phyloP scores from a whole-genome alignment of 371 early-diverging fungal species.

The Mortierella sp. region DNA sequence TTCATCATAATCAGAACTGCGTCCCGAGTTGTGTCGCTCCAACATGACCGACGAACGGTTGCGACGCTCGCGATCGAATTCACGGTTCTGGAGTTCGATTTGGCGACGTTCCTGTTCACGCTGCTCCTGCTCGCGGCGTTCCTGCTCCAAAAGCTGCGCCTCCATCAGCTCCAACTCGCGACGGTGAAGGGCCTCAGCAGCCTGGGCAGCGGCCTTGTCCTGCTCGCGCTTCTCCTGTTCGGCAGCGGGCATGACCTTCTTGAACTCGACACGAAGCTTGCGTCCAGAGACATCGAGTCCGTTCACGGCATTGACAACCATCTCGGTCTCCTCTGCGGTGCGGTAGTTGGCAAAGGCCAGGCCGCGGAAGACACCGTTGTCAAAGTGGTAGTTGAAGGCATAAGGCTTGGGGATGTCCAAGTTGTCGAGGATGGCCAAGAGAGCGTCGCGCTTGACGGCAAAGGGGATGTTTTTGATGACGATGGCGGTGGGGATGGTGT shows the following conservation, averaged over 20 bases:
- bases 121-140: slow-evolving; percentile 61
- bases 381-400: slow-evolving; percentile 88
- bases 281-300: slow-evolving; percentile 81
- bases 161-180: slow-evolving; percentile 56
- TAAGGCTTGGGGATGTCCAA: slow-evolving; percentile 81
- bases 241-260: slow-evolving; percentile 73
- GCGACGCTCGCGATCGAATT: slow-evolving; percentile 46
- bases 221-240: slow-evolving; percentile 62
- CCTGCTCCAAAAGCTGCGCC: slow-evolving; percentile 59
- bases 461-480: slow-evolving; percentile 91
- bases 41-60: slow-evolving; percentile 43
- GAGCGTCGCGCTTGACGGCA: slow-evolving; percentile 81
- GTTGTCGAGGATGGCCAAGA: slow-evolving; percentile 73
- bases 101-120: slow-evolving; percentile 58
- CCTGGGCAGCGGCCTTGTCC: slow-evolving; percentile 58
- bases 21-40: slow-evolving; percentile 46
- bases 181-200: slow-evolving; percentile 46
- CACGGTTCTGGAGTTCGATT: slow-evolving; percentile 57
- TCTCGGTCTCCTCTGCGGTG: slow-evolving; percentile 80
- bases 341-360: slow-evolving; percentile 88
- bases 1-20: slow-evolving; percentile 45
- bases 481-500: slow-evolving; percentile 81
- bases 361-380: slow-evolving; percentile 85
- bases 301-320: slow-evolving; percentile 76
- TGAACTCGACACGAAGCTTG: slow-evolving; percentile 86